phyloP scores from a whole-genome alignment of 352 stramenopile genomes.

The Globisporangium echinulatum region DNA sequence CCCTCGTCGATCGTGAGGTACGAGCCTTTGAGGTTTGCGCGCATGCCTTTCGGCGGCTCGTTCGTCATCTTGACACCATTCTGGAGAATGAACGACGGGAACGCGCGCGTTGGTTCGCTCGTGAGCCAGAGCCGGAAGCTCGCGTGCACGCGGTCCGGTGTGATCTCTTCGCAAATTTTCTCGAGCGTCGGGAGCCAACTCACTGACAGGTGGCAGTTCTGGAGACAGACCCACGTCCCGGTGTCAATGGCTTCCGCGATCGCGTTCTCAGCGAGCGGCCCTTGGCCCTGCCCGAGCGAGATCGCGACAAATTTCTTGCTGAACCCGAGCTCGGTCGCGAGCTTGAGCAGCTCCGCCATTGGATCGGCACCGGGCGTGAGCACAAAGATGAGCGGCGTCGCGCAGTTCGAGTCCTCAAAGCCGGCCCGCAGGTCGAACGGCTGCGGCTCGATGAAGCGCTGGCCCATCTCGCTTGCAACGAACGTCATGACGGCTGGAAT shows the following conservation, averaged over 20 bases:
- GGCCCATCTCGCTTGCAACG: constrained; percentile 84
- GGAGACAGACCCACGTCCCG: constrained; percentile 92
- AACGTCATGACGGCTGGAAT: constrained; percentile 89
- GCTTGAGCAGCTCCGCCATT: constrained; percentile 91
- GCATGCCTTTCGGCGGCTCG: constrained; percentile 92
- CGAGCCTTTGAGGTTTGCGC: constrained; percentile 91
- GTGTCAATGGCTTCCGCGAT: constrained; percentile 92
- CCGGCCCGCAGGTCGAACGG: constrained; percentile 91
- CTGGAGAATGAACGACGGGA: constrained; percentile 92
- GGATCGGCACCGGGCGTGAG: constrained; percentile 92
- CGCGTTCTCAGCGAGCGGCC: constrained; percentile 85
- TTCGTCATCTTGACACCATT: constrained; percentile 95
- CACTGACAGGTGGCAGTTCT: constrained; percentile 95
- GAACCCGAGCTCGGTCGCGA: constrained; percentile 89
- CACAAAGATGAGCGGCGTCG: constrained; percentile 95
- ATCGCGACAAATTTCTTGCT: constrained; percentile 91
- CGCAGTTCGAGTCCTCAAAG: constrained; percentile 91
- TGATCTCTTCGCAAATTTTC: constrained; percentile 92
- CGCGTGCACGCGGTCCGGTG: constrained; percentile 85
- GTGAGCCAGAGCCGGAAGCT: constrained; percentile 94
- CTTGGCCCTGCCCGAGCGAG: constrained; percentile 92
- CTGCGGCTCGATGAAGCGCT: constrained; percentile 91
- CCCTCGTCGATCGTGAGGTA: constrained; percentile 79
- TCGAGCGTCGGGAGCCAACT: constrained; percentile 94
- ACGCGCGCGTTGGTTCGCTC: constrained; percentile 89